A percentile compares a stretch with the other conserved stretches of the same genome.
phyloP scores from a whole-genome alignment of 768 basidiomycete genomes.

The Boletus reticulatus region DNA sequence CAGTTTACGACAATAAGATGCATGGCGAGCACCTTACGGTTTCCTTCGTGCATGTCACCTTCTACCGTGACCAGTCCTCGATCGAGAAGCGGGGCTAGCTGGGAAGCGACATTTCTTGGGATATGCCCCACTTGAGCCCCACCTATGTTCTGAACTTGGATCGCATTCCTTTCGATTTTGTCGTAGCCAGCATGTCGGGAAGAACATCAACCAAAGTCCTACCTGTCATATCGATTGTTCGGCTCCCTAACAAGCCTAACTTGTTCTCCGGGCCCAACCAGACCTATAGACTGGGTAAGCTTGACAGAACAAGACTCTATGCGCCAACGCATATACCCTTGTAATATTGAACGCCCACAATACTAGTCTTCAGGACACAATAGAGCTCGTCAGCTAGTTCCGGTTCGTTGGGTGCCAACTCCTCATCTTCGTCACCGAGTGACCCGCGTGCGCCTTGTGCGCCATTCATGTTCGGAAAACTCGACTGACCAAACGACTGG shows the following conservation, averaged over 20 bases:
- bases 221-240: conserved; percentile 66
- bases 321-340: conserved; percentile 39
- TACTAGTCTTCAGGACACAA: conserved; percentile 51
- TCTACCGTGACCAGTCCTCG: conserved; percentile 61
- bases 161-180: conserved; percentile 55
- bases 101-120: conserved; percentile 53
- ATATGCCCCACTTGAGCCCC: conserved; percentile 79
- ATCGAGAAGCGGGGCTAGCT: conserved; percentile 74
- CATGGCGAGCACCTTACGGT: conserved; percentile 40
- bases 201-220: conserved; percentile 1
- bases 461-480: conserved; percentile 16
- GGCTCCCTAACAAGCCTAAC: conserved; percentile 69
- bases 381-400: conserved; percentile 68
- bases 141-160: conserved; percentile 79
- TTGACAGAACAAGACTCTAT: not conserved
- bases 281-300: conserved; percentile 41
- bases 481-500: conserved; percentile 10
- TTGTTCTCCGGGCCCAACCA: conserved; percentile 80
- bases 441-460: not conserved
- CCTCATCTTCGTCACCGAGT: conserved; percentile 41
- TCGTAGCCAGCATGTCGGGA: not conserved
- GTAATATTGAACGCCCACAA: conserved; percentile 88
- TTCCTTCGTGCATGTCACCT: conserved; percentile 65
- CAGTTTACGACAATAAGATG: not conserved
- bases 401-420: conserved; percentile 41